A percentile compares a stretch with the other conserved stretches of the same genome.
phyloP scores from a whole-genome alignment of 495 filamentous ascomycete species.

The Ascodesmis nigricans region DNA sequence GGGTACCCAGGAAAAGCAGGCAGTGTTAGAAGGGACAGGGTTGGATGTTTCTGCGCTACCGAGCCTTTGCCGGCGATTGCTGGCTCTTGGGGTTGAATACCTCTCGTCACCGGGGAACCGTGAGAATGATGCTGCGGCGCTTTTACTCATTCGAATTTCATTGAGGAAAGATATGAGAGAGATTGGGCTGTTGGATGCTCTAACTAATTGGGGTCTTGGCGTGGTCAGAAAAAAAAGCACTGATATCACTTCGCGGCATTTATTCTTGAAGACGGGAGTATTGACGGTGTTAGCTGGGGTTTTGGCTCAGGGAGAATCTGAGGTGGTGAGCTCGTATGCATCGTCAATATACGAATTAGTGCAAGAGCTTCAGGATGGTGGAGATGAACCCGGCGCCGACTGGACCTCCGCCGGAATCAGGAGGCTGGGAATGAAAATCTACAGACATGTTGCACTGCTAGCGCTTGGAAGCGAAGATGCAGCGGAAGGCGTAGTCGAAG shows the following conservation, averaged over 20 bases:
- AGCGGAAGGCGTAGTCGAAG: constrained; percentile 36
- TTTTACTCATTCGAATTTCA: constrained; percentile 58
- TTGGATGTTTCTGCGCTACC: constrained; percentile 34
- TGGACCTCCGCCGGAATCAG: constrained; percentile 46
- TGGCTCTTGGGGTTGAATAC: constrained; percentile 47
- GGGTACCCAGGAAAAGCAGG: constrained; percentile 19
- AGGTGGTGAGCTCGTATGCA: constrained; percentile 31
- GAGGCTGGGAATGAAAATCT: constrained; percentile 62
- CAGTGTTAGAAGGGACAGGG: constrained; percentile 6
- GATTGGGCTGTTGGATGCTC: constrained; percentile 39
- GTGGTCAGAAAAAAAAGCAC: constrained; percentile 27
- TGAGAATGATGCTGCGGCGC: constrained; percentile 64
- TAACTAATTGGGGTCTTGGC: constrained; percentile 46
- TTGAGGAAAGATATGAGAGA: constrained; percentile 72
- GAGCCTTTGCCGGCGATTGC: constrained; percentile 42
- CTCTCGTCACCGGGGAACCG: constrained; percentile 51
- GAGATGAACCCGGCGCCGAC: constrained; percentile 5
- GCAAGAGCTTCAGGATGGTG: constrained; percentile 7
- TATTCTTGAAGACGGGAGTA: constrained; percentile 46
- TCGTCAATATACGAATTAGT: constrained; percentile 27
- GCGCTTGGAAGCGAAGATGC: constrained; percentile 28
- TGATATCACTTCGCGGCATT: constrained; percentile 23
- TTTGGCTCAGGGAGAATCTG: constrained; percentile 32
- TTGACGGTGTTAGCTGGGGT: constrained; percentile 60
- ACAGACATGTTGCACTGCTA: constrained; percentile 45